Evolutionary conservation across 2,329 filamentous ascomycete genomes (phyloP), one percentile per base, ranked within the genome.

Genomic region (Golovinomyces cichoracearum): DNA sequence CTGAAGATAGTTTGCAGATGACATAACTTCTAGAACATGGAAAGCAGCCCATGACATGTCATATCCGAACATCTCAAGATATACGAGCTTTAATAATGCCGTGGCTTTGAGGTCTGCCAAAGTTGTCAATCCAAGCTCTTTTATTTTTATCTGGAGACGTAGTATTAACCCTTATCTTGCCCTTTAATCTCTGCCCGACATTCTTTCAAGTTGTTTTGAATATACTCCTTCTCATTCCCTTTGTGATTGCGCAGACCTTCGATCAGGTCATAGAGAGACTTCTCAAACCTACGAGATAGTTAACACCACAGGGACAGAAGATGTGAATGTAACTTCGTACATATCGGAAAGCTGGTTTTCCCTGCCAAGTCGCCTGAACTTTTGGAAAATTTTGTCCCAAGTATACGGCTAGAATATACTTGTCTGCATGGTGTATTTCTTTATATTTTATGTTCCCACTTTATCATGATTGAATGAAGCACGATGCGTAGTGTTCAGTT

Each of bases 11-110:
- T 94, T 95, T 45, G 80, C 71, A 35, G 84, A 93, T 33, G 86
- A 93, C 90, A 98, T 98, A 65, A 98, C 90, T 66, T 98, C 90
- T 45, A 98, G 78, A 48, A 95, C 88, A 63, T 98, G 83, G 66
- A 98, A 98, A 12, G 86, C 86, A 3, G 90, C 90, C 90, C 90
- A 98, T 2, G 88, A 94, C 90, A 98, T 98, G 65, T 95, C 90
- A 62, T 95, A 83, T 13, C 90, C 90, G 57, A 95, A 86, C 90
- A 98, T 98, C 63, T 98, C 90, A 55, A 98, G 75, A 63, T 98
- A 98, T 48, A 94, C 80, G 57, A 98, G 73, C 68, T 98, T 98
- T 60, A 98, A 69, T 48, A 98, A 72, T 42, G 90, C 90, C 29
- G 85, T 95, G 19, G 90, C 86, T 70, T 98, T 98, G 65, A 93